These are phyloP conservation scores for Tricholoma bakamatsutake DNA, from an alignment of 768 basidiomycete species.

Conservation along the genomic window DNA sequence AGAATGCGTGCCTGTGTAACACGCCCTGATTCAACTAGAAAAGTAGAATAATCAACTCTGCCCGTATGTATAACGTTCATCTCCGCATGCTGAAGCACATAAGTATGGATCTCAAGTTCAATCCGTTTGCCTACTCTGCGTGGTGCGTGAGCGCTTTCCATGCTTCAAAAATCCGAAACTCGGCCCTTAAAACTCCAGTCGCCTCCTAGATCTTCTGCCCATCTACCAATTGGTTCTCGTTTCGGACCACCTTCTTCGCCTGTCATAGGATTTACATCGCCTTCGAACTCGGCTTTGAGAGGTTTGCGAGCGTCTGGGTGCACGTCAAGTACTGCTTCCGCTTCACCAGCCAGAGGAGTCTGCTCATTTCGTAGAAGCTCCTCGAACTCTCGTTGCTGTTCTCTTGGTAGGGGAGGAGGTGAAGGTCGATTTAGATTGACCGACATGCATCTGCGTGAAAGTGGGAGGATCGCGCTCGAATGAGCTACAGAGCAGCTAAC, in stretches of 20 bases:
- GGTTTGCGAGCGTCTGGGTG: conserved; percentile 69
- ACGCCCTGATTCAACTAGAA: no score
- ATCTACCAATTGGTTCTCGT: conserved; percentile 67
- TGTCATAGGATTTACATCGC: conserved; percentile 73
- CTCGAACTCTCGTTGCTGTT: conserved; percentile 84
- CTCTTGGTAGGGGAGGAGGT: conserved; percentile 69
- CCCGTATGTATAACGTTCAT: background rate
- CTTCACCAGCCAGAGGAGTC: conserved; percentile 33
- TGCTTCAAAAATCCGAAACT: conserved; percentile 72
- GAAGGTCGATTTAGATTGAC: conserved; percentile 47
- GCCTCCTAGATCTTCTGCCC: conserved; percentile 48
- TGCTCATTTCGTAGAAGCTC: conserved; percentile 66
- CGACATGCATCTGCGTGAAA: conserved; percentile 21
- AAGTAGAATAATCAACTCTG: no score
- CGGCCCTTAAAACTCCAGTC: conserved; percentile 93
- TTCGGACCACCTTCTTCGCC: conserved; percentile 89
- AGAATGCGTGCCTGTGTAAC: no score
- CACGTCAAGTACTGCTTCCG: conserved; percentile 37
- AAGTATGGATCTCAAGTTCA: background rate
- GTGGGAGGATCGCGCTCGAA: background rate
- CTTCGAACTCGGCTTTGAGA: conserved; percentile 65
- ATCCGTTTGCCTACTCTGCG: background rate
- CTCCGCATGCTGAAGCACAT: background rate
- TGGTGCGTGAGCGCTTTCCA: background rate
- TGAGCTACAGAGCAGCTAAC: background rate